Evolutionary conservation across 192 early-diverging fungal genomes (phyloP).

Genomic region (Gryganskiella cystojenkinii): DNA sequence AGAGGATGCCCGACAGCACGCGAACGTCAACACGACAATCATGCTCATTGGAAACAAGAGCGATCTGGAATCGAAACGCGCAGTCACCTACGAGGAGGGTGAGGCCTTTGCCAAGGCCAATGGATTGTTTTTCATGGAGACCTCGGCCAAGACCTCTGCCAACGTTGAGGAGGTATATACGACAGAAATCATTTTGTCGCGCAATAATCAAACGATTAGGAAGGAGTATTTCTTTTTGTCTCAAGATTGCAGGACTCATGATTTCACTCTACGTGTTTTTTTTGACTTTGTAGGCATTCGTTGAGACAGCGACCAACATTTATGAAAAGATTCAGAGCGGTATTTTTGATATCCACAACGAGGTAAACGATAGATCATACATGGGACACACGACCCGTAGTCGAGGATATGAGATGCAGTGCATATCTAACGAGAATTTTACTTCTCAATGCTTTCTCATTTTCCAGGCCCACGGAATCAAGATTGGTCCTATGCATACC

Average conservation of each 20-base stretch:
- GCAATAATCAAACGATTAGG: no score
- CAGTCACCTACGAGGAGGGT: constrained; percentile 87
- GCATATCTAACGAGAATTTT: no score
- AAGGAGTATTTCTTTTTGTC: no score
- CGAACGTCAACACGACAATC: constrained; percentile 89
- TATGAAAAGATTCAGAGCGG: constrained; percentile 84
- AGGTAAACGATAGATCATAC: no score
- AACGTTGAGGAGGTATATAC: constrained; percentile 77
- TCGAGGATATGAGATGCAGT: no score
- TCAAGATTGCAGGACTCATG: no score
- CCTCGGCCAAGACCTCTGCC: constrained; percentile 87
- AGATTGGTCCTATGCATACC: constrained; percentile 69
- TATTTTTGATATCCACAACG: constrained; percentile 77
- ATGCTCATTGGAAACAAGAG: constrained; percentile 94
- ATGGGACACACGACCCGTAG: no score
- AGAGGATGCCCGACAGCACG: constrained; percentile 84
- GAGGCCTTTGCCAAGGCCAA: constrained; percentile 89
- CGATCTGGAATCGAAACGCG: constrained; percentile 84
- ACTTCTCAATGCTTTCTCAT: no score
- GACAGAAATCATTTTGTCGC: no score
- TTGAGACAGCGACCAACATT: constrained; percentile 82
- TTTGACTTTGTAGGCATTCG: constrained; percentile 66
- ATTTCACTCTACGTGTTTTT: background rate
- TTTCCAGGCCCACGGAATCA: constrained; percentile 63
- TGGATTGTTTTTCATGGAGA: constrained; percentile 90